Evolutionary conservation across 257 asterid genomes (phyloP).

Genomic region (Nicotiana benthamiana): DNA sequence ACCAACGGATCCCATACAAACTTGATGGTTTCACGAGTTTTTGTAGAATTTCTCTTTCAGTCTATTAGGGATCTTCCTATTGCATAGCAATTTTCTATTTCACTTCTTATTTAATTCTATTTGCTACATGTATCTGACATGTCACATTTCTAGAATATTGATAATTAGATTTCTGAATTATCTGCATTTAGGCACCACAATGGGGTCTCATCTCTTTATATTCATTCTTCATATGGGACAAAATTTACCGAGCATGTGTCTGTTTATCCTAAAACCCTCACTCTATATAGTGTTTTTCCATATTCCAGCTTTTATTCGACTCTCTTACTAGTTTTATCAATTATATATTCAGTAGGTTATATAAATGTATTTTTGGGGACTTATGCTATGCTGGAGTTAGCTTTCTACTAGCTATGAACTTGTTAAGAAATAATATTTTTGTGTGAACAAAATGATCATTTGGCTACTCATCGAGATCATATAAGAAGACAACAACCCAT

Average conservation of each 20-base stretch:
- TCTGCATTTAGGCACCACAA: neutral
- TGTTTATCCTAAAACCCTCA: neutral
- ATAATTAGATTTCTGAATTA: neutral
- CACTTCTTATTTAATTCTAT: neutral
- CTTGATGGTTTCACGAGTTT: neutral
- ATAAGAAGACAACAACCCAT: neutral
- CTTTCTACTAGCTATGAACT: neutral
- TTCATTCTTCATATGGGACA: neutral
- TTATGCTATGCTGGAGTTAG: neutral
- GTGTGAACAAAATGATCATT: neutral
- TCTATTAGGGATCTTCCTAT: neutral
- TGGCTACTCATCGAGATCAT: neutral
- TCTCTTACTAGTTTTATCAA: neutral
- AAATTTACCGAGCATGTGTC: neutral
- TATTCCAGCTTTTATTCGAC: neutral
- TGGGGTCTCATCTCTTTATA: neutral
- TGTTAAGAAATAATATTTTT: neutral
- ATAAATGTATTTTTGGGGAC: neutral
- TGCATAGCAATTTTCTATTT: neutral
- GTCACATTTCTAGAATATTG: neutral
- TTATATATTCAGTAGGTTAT: neutral
- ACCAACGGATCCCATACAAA: neutral
- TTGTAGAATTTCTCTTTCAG: neutral
- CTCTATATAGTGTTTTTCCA: neutral
- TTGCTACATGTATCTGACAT: neutral